Evolutionary conservation across 2,329 filamentous ascomycete species (phyloP).

Genomic region (Aspergillus terreus): DNA sequence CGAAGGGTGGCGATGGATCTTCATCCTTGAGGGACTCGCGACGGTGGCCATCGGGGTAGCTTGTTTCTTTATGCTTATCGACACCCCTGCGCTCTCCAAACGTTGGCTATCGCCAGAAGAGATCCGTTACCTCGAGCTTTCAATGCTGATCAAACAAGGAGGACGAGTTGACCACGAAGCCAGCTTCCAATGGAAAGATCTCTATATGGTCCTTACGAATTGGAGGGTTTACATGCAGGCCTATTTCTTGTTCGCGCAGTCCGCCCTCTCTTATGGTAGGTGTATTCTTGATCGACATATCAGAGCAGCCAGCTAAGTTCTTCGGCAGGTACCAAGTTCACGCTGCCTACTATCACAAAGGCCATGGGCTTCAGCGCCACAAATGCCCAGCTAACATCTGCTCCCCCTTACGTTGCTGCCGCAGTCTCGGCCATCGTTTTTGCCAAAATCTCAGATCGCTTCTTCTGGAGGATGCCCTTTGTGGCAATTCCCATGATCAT

Average conservation of each 20-base stretch:
- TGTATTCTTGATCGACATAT: neutral
- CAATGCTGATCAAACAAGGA: slow-evolving; percentile 9
- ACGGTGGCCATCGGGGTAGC: slow-evolving; percentile 1
- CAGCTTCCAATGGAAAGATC: slow-evolving; percentile 3
- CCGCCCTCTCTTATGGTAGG: slow-evolving; percentile 20
- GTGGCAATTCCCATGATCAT: slow-evolving; percentile 17
- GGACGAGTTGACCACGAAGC: slow-evolving; percentile 2
- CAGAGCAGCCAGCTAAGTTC: neutral
- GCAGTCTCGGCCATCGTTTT: slow-evolving; percentile 22
- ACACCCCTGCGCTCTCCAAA: slow-evolving; percentile 1
- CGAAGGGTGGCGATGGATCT: slow-evolving; percentile 2
- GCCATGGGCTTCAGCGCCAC: slow-evolving; percentile 33
- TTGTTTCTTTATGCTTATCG: slow-evolving; percentile 6
- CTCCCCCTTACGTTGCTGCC: slow-evolving; percentile 23
- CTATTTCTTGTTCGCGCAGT: slow-evolving; percentile 25
- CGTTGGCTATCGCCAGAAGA: slow-evolving; percentile 37
- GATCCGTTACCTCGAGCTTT: slow-evolving; percentile 15
- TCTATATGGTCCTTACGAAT: slow-evolving; percentile 4
- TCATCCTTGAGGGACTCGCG: neutral
- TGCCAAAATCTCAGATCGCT: slow-evolving; percentile 19
- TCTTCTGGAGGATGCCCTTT: slow-evolving; percentile 25
- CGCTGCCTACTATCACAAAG: slow-evolving; percentile 36
- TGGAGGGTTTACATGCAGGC: slow-evolving; percentile 14
- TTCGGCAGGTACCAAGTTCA: slow-evolving; percentile 34
- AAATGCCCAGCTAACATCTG: slow-evolving; percentile 30